Base-by-base conservation (phyloP, 2,329 filamentous ascomycete species). In the Penicillium sp. region DNA sequence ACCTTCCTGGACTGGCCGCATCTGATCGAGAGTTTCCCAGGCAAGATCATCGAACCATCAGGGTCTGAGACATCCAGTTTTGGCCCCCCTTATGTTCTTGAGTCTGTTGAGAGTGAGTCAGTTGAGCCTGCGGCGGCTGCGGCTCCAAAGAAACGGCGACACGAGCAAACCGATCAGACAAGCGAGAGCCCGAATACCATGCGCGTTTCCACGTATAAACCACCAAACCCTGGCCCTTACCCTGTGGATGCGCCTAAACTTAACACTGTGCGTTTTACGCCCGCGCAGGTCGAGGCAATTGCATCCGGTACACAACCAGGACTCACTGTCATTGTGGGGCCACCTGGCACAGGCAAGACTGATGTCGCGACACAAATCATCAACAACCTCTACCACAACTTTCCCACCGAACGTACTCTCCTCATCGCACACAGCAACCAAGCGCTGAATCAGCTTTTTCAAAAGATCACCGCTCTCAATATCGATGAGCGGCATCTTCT, bases 311-410 rank as follows among this genome's bases (percentile, higher is more conserved):
- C 86, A 5, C 93, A 98, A 55, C 90, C 92, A 23, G 92, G 93
- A 13, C 73, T 98, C 35, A 95, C 90, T 1, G 78, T 98, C 32
- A 84, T 98, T 51, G 86, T 98, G 45, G 92, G 92, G 1, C 92
- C 92, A 37, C 92, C 92, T 6, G 92, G 92, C 37, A 98, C 92
- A 5, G 92, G 93, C 46, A 98, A 98, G 71, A 98, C 92, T n/a
- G 92, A 98, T 65, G 92, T 98, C 36, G 89, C 88, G 32, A 95
- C 90, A 3, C 92, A 98, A 64, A 93, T 96, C 60, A 98, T 98
- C 67, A 95, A 86, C 70, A 95, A 96, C 62, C 84, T 98, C 52
- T 98, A 98, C 60, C 90, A 96, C 70, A 95, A 96, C 66, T 98
- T 95, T 60, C 89, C 92, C 6, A 74, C 82, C 47, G 88, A 98